Evolutionary conservation across 1,284 basidiomycete genomes (phyloP).

Genomic region (Cerrena zonata): DNA sequence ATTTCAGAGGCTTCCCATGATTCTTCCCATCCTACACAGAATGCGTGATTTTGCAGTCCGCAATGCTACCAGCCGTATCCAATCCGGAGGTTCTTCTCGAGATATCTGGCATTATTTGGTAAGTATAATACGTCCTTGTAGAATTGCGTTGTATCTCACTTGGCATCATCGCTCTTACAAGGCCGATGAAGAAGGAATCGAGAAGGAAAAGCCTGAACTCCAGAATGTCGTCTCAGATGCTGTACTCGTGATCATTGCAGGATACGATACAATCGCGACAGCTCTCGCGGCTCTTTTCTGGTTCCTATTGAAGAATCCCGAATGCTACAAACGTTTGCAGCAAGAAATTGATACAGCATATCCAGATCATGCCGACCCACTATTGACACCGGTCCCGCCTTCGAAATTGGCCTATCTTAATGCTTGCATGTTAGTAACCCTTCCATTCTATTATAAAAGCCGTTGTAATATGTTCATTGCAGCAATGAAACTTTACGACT

Average conservation of each 20-base stretch:
- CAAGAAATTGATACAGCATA: constrained; percentile 7
- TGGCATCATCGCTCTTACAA: background rate
- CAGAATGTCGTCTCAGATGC: constrained; percentile 3
- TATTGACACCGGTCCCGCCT: background rate
- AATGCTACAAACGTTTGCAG: background rate
- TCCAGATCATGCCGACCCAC: background rate
- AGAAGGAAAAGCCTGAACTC: constrained; percentile 2
- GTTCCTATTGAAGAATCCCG: constrained; percentile 4
- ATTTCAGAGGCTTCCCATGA: background rate
- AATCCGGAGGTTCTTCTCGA: background rate
- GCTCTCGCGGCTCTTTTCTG: constrained; percentile 8
- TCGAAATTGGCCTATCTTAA: constrained; percentile 13
- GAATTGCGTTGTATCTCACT: too few species aligned
- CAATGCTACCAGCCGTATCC: background rate
- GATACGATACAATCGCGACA: constrained; percentile 6
- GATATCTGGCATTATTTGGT: constrained; percentile 7
- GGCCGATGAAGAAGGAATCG: constrained; percentile 5
- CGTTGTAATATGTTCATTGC: background rate
- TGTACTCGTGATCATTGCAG: constrained; percentile 5
- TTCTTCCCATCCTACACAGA: background rate
- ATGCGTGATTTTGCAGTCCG: background rate
- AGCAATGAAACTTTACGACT: constrained; percentile 23
- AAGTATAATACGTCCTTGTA: background rate
- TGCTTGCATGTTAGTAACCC: constrained; percentile 16
- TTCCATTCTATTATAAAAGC: constrained; percentile 5